Conservation (phyloP, 768 basidiomycete genomes). For the Suillus cothurnatus region DNA sequence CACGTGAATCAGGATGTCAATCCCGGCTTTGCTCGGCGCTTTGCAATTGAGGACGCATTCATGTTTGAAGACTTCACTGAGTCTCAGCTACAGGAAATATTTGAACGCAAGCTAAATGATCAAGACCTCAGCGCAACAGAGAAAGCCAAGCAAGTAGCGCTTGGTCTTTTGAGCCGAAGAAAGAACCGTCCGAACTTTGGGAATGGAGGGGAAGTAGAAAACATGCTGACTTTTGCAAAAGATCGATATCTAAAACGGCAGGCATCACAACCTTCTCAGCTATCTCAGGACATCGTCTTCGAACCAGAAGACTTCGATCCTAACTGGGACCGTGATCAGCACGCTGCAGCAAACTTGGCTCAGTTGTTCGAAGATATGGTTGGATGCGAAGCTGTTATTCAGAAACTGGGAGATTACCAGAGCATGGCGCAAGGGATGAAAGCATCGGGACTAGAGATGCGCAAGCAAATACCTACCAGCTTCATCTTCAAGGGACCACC, state of each 20-base stretch:
- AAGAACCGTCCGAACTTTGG: slow-evolving; percentile 61
- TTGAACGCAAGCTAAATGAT: slow-evolving; percentile 56
- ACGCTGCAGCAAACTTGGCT: slow-evolving; percentile 51
- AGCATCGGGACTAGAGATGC: slow-evolving; percentile 42
- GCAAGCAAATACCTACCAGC: slow-evolving; percentile 56
- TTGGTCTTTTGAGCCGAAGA: slow-evolving; percentile 42
- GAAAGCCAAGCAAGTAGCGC: slow-evolving; percentile 57
- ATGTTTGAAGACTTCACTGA: slow-evolving; percentile 67
- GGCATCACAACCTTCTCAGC: slow-evolving; percentile 20
- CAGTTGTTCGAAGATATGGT: slow-evolving; percentile 66
- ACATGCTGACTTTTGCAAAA: slow-evolving; percentile 55
- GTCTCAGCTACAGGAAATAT: slow-evolving; percentile 49
- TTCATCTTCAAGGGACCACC: slow-evolving; percentile 78
- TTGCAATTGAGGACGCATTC: slow-evolving; percentile 69
- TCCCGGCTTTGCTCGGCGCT: slow-evolving; percentile 65
- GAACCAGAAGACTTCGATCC: slow-evolving; percentile 62
- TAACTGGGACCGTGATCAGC: slow-evolving; percentile 49
- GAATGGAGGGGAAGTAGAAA: slow-evolving; percentile 67
- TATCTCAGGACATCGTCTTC: slow-evolving; percentile 31
- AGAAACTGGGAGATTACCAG: slow-evolving; percentile 55
- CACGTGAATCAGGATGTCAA: slow-evolving; percentile 58
- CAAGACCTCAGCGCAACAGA: slow-evolving; percentile 61
- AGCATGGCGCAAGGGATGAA: slow-evolving; percentile 47
- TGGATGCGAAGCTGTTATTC: slow-evolving; percentile 56
- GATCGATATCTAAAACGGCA: slow-evolving; percentile 46